Base-by-base conservation (phyloP, 805 yeast species). In the Wickerhamiella sorbophila region DNA sequence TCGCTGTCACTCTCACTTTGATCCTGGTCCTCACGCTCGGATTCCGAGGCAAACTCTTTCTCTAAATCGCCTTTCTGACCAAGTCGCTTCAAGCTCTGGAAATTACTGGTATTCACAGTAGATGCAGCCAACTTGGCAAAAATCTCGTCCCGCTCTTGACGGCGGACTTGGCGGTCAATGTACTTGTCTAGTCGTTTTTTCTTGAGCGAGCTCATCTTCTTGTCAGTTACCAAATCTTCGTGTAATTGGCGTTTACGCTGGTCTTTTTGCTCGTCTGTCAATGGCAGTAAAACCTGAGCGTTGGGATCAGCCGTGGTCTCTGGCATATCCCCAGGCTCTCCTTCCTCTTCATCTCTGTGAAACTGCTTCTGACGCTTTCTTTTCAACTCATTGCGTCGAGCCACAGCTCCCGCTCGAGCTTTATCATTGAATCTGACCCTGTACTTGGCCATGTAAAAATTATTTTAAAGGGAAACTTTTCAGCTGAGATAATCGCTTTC, bases 101-200 rank as follows among this genome's bases (percentile, higher is more conserved):
- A 65, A 10, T 74, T 51, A 0, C 77, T 63, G 0, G 94, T 75
- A 55, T 87, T 94, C 37, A 88, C 70, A 43, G 70, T 68, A 1
- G 83, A 74, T 27, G 64, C 63, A 6, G 72, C 64, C 33, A 88
- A 65, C 57, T 85, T 86, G 48, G 79, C 76, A 34, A 88, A 64
- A 41, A 88, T 64, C 2, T 72, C 70, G 51, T 81, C 81, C 59
- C 82, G 82, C 61, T 88, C 97, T 58, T 88, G 49, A 32, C 48
- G 48, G 8, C 52, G 43, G 12, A 50, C 51, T 33, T 46, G 50
- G 34, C 57, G 47, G 36, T 59, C 66, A 31, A 88, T 85, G 59
- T 85, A 88, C 60, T 88, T 88, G 47, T 88, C 96, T 35, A 88
- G 63, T 44, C 97, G 64, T 63, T 81, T 75, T 72, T 67, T 69